phyloP scores from a whole-genome alignment of 2,329 filamentous ascomycete genomes.

The Cladosporium cucumerinum region DNA sequence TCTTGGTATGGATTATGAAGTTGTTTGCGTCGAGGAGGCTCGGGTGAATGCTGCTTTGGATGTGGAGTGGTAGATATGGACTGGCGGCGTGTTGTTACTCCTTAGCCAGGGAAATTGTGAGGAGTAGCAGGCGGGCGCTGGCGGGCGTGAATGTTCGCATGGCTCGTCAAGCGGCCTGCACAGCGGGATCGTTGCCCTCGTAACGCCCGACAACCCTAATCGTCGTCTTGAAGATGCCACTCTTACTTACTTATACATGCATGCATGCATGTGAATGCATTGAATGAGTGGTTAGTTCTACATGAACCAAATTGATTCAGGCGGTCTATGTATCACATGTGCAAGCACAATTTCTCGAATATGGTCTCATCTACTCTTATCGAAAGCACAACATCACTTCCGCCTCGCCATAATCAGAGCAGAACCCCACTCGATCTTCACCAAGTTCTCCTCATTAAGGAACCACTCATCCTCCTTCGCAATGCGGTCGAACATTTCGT shows the following conservation, averaged over 20 bases:
- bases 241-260: background rate
- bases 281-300: background rate
- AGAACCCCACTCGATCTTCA: conserved; percentile 61
- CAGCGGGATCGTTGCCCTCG: conserved; percentile 7
- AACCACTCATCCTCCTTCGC: conserved; percentile 51
- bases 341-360: background rate
- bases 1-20: background rate
- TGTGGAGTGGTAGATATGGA: background rate
- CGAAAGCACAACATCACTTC: conserved; percentile 1
- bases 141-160: conserved; percentile 9
- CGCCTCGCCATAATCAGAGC: conserved; percentile 55
- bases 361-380: background rate
- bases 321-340: background rate
- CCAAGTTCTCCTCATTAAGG: conserved; percentile 48
- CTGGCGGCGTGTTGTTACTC: conserved; percentile 1
- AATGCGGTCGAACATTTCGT: conserved; percentile 60
- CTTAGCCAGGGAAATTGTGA: conserved; percentile 4
- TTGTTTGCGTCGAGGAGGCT: background rate
- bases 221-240: background rate
- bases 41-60: background rate
- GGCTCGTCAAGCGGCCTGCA: conserved; percentile 4
- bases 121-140: background rate
- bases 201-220: conserved; percentile 6
- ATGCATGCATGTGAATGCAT: background rate
- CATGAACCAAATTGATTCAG: background rate